Evolutionary conservation across 352 stramenopile species (phyloP), one percentile per base, ranked within the genome.

Genomic region (Globisporangium alternatum): DNA sequence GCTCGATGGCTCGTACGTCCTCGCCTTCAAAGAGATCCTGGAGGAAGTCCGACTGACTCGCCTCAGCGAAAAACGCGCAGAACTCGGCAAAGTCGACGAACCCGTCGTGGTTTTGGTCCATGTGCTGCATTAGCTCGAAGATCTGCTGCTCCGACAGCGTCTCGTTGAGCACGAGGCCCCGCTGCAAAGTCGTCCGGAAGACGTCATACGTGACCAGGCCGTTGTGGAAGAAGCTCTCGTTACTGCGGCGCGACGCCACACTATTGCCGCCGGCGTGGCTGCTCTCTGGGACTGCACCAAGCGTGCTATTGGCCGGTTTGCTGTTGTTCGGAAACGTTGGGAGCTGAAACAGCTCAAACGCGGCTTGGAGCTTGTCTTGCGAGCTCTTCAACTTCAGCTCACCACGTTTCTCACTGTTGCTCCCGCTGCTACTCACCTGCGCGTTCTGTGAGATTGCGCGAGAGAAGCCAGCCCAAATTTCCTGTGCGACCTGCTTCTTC

Each of bases 71-170:
- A 48, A 96, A 91, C 4, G 77, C 78, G 47, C 83, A 83, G 64
- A 98, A 98, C 67, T 98, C 92, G 31, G 90, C 73, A 59, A 96
- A 93, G 62, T 95, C 80, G 10, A 98, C 91, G 21, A 95, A 78
- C 2, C 88, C 90, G 56, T 97, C 91, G 56, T 90, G 78, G 44
- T 98, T 95, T 51, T 90, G 80, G 67, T 98, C 92, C 60, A 97
- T 86, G 53, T 93, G 83, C 61, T 96, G 82, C 92, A 98, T 98
- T 25, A 98, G 67, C 65, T 98, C 92, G 28, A 97, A 96, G 19
- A 97, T 94, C 69, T 97, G 89, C 51, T 95, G 84, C 64, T 95
- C 88, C 15, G 87, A 94, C 5, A 98, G 75, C 0, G 74, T 85
- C 25, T 80, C 74, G 1, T 68, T 63, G 0, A 93, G 69, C 13